Conservation (phyloP, 768 basidiomycete genomes). For the Lanmaoa rubissima region DNA sequence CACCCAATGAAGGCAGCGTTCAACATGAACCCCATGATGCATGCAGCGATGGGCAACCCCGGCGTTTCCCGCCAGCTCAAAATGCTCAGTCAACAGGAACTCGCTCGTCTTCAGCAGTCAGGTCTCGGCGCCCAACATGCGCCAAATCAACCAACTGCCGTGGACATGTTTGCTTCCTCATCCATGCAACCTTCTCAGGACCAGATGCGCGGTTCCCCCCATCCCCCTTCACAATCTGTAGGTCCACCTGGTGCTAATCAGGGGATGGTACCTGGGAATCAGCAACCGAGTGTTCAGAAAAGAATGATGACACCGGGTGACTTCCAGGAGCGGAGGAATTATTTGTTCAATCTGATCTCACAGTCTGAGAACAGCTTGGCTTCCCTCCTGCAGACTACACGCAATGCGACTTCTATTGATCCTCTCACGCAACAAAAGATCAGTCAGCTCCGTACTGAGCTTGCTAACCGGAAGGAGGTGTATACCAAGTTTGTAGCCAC, state of each 20-base stretch:
- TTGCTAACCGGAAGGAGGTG: slow-evolving; percentile 38
- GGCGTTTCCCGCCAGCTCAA: slow-evolving; percentile 39
- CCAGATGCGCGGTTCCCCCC: slow-evolving; percentile 51
- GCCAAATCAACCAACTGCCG: slow-evolving; percentile 37
- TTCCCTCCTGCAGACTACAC: slow-evolving; percentile 4
- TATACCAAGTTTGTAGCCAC: slow-evolving; percentile 36
- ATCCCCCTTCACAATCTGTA: slow-evolving; percentile 27
- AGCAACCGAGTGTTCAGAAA: slow-evolving; percentile 27
- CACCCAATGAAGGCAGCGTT: slow-evolving; percentile 31
- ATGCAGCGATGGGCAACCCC: slow-evolving; percentile 31
- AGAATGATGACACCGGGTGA: slow-evolving; percentile 20
- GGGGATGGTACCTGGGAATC: slow-evolving; percentile 21
- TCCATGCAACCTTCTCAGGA: slow-evolving; percentile 40
- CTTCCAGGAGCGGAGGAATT: slow-evolving; percentile 22
- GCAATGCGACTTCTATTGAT: slow-evolving; percentile 21
- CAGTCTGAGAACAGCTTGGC: slow-evolving; percentile 17
- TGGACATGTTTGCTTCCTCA: slow-evolving; percentile 51
- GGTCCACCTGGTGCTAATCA: slow-evolving; percentile 21
- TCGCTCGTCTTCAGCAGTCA: slow-evolving; percentile 36
- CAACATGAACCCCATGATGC: slow-evolving; percentile 39
- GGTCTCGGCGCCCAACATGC: slow-evolving; percentile 32
- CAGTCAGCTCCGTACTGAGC: slow-evolving; percentile 18
- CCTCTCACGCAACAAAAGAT: slow-evolving; percentile 16
- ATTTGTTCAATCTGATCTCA: slow-evolving; percentile 5
- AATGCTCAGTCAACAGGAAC: slow-evolving; percentile 43